Evolutionary conservation across 2,329 filamentous ascomycete species (phyloP).

Genomic region (Huntiella savannae): DNA sequence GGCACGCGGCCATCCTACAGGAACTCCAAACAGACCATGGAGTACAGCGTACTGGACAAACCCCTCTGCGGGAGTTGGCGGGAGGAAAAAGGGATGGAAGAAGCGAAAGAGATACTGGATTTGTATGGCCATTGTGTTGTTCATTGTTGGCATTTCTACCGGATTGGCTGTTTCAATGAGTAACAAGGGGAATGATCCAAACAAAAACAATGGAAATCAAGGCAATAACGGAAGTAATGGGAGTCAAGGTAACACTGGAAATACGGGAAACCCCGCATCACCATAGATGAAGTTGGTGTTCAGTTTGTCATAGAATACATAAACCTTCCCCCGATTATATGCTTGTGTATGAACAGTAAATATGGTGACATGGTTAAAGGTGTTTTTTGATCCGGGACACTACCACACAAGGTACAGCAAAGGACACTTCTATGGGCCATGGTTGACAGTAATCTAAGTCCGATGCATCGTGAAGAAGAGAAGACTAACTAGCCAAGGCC

Average conservation of each 20-base stretch:
- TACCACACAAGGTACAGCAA: too few relatives aligned
- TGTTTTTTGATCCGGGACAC: too few relatives aligned
- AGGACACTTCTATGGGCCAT: too few relatives aligned
- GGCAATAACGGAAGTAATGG: background rate
- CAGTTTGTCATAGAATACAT: too few relatives aligned
- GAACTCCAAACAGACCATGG: conserved; percentile 5
- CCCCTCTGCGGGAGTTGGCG: background rate
- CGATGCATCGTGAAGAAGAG: too few relatives aligned
- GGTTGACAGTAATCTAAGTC: too few relatives aligned
- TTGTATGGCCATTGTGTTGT: conserved; percentile 6
- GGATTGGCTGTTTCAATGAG: conserved; percentile 10
- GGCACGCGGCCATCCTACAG: background rate
- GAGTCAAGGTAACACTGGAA: background rate
- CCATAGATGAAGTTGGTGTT: too few relatives aligned
- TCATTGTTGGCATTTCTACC: conserved; percentile 9
- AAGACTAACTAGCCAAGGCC: too few relatives aligned
- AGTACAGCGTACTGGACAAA: conserved; percentile 9
- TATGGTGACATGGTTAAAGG: too few relatives aligned
- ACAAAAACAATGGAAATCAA: background rate
- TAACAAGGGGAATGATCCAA: conserved; percentile 3
- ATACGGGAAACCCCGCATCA: background rate
- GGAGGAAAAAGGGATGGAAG: conserved; percentile 4
- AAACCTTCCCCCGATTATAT: too few relatives aligned
- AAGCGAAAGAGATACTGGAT: conserved; percentile 11
- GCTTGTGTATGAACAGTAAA: too few relatives aligned